Evolutionary conservation across 2,329 filamentous ascomycete genomes (phyloP), one percentile per base, ranked within the genome.

Genomic region (Triangularia verruculosa): DNA sequence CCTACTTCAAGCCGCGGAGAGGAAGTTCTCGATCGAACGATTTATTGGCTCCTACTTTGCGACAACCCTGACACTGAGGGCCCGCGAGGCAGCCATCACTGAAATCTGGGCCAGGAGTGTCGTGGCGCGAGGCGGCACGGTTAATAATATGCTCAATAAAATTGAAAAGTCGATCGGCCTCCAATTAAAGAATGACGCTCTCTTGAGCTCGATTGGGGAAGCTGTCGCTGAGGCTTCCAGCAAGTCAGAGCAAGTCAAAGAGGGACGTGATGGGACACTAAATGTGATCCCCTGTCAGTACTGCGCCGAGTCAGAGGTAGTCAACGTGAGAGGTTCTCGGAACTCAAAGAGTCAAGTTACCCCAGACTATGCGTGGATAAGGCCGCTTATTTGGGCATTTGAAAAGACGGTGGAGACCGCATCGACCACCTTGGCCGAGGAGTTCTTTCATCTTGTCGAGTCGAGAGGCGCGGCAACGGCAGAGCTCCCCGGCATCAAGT

Each of bases 361-460:
- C 3, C 3, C 17, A 20, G 39, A 20, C 4, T 20, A 47, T 9
- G n/a, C 63, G 34, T 67, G 65, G 63, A 52, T 61, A 28, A 57
- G 58, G 13, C 51, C 63, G 12, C 51, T 67, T 12, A 47, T 59
- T 12, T 67, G 61, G 65, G 11, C 58, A 0, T 62, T 34, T 20
- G 22, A 25, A n/a, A 12, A 32, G 15, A 12, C 22, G 3, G 24
- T 2, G 7, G 57, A 12, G 1, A 43, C n/a, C 0, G 57, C 59
- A 4, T 20, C 20, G 28, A 24, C 22, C 4, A 24, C 54, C 1
- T 20, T 11, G 9, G 17, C 55, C 1, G 39, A 34, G 4, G 59
- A 64, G 1, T 66, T 59, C 15, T 24, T 64, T 22, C 11, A 2
- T 7, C 8, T 58, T 7, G 34, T 64, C 7, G 22, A 3, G 52